Evolutionary conservation across 768 basidiomycete species (phyloP).

Genomic region (Kwoniella dendrophila): DNA sequence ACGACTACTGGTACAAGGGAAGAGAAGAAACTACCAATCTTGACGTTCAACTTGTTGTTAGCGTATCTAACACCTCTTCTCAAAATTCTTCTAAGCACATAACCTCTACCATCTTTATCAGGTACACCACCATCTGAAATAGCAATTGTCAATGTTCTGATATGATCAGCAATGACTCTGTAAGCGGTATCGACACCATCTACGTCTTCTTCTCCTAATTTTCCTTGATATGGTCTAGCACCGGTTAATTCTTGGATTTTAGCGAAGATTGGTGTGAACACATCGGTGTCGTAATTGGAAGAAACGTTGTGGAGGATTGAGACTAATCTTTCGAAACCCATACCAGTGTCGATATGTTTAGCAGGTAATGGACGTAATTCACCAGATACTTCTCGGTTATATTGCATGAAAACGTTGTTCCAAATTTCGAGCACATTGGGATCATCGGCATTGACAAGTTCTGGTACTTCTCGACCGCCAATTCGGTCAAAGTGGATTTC

Average conservation of each 20-base stretch:
- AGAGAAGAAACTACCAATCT: constrained; percentile 93
- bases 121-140: constrained; percentile 95
- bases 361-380: constrained; percentile 77
- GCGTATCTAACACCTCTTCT: constrained; percentile 93
- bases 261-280: constrained; percentile 84
- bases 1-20: constrained; percentile 85
- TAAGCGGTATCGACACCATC: constrained; percentile 98
- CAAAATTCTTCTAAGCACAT: constrained; percentile 91
- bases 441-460: constrained; percentile 93
- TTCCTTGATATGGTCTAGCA: constrained; percentile 82
- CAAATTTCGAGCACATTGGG: constrained; percentile 91
- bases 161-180: constrained; percentile 94
- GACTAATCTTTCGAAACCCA: constrained; percentile 98
- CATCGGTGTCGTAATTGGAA: constrained; percentile 98
- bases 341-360: constrained; percentile 97
- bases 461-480: constrained; percentile 91
- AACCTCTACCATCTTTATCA: constrained; percentile 93
- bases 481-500: constrained; percentile 97
- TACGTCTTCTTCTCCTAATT: constrained; percentile 88
- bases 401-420: constrained; percentile 99
- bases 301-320: constrained; percentile 85
- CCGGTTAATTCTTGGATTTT: constrained; percentile 87
- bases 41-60: constrained; percentile 88
- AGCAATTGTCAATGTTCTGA: constrained; percentile 90
- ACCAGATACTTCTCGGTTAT: constrained; percentile 89